phyloP scores from a whole-genome alignment of 2,329 filamentous ascomycete species.

The Hypoxylon sp. region DNA sequence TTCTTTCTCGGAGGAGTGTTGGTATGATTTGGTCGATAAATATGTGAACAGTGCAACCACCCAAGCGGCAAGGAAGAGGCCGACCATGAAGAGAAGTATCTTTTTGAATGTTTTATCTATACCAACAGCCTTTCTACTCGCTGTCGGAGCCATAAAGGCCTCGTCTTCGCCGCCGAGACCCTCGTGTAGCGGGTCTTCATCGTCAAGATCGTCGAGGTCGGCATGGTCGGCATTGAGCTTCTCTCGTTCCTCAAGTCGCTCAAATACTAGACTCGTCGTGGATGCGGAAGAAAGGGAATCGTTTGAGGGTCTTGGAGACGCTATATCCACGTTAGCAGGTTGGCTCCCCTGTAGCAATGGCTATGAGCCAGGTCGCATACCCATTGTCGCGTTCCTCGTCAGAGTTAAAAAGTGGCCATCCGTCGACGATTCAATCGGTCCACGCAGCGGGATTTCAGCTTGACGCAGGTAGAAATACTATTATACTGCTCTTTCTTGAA shows the following conservation, averaged over 20 bases:
- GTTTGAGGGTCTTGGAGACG: conserved; percentile 58
- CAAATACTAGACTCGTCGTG: conserved; percentile 84
- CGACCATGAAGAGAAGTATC: conserved; percentile 69
- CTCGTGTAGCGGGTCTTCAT: conserved; percentile 61
- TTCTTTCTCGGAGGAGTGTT: conserved; percentile 69
- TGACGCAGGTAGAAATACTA: not conserved
- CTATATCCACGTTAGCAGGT: conserved; percentile 36
- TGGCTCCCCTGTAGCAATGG: not conserved
- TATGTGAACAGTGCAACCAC: conserved; percentile 74
- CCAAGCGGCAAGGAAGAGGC: conserved; percentile 75
- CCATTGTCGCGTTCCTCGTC: conserved; percentile 33
- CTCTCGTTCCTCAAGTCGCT: conserved; percentile 73
- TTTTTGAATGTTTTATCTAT: conserved; percentile 76
- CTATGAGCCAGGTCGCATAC: conserved; percentile 19
- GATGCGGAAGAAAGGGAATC: conserved; percentile 81
- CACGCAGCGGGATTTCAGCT: not conserved
- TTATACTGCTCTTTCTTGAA: not conserved
- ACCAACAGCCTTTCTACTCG: conserved; percentile 59
- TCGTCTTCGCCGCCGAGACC: conserved; percentile 60
- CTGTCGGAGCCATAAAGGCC: conserved; percentile 61
- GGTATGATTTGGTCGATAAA: conserved; percentile 73
- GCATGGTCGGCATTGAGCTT: conserved; percentile 52
- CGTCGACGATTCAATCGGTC: conserved; percentile 8
- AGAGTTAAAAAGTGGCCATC: conserved; percentile 28
- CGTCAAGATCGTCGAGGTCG: conserved; percentile 59